Percentiles rank a stretch among this genome's conserved stretches.
Conservation (phyloP, 2,329 filamentous ascomycete species). For the Helminthosporium solani region DNA sequence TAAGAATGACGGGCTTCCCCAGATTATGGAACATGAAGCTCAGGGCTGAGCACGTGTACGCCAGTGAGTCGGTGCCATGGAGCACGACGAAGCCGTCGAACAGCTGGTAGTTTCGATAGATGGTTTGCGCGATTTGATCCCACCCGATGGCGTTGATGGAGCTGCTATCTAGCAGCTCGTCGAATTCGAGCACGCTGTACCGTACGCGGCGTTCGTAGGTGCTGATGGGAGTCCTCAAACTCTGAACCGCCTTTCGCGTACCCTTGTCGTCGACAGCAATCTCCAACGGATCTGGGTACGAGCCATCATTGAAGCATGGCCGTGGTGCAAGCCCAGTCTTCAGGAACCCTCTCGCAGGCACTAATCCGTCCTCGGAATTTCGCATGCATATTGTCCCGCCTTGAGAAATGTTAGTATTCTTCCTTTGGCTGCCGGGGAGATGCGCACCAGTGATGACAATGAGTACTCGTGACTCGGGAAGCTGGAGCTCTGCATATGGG, state of each 20-base stretch:
- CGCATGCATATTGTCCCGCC: slow-evolving; percentile 88
- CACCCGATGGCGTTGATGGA: slow-evolving; percentile 85
- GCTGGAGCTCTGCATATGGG: slow-evolving; percentile 30
- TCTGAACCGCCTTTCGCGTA: slow-evolving; percentile 58
- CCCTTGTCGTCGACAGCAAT: slow-evolving; percentile 55
- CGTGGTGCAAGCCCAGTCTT: slow-evolving; percentile 78
- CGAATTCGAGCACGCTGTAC: slow-evolving; percentile 82
- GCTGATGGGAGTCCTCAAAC: slow-evolving; percentile 76
- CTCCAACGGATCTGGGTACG: slow-evolving; percentile 56
- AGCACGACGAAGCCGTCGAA: slow-evolving; percentile 91
- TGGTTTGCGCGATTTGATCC: slow-evolving; percentile 78
- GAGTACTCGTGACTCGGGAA: slow-evolving; percentile 76
- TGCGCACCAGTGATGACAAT: slow-evolving; percentile 79
- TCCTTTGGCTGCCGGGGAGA: background rate
- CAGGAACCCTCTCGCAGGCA: slow-evolving; percentile 73
- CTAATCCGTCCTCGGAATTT: slow-evolving; percentile 73
- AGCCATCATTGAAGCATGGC: slow-evolving; percentile 81
- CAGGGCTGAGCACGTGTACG: slow-evolving; percentile 82
- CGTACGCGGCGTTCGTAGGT: slow-evolving; percentile 78
- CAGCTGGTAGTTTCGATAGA: slow-evolving; percentile 80
- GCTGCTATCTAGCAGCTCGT: slow-evolving; percentile 81
- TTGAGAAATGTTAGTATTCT: slow-evolving; percentile 12
- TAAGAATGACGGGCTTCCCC: slow-evolving; percentile 87
- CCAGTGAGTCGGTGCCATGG: slow-evolving; percentile 86
- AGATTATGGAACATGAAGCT: slow-evolving; percentile 92